Conservation (phyloP, 352 stramenopile species). For the Globisporangium echinulatum region DNA sequence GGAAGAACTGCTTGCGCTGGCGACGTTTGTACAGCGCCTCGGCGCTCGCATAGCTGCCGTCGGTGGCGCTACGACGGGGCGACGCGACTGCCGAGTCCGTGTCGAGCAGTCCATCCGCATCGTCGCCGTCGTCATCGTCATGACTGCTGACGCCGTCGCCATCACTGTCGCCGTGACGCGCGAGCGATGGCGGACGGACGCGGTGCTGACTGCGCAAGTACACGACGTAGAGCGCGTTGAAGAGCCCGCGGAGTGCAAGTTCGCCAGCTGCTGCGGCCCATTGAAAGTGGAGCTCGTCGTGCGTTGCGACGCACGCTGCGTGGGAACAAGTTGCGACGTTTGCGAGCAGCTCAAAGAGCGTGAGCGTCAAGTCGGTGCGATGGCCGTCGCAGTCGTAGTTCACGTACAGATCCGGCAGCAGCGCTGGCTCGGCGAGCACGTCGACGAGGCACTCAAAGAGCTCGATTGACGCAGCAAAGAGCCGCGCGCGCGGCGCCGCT, state of each 20-base stretch:
- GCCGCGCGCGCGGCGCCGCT: constrained; percentile 33
- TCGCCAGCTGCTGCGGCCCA: constrained; percentile 69
- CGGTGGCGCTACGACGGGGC: neutral
- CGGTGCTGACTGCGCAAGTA: constrained; percentile 43
- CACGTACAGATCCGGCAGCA: constrained; percentile 96
- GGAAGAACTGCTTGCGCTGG: constrained; percentile 78
- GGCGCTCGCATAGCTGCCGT: constrained; percentile 29
- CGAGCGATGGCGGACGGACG: too few relatives aligned
- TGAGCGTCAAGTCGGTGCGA: constrained; percentile 86
- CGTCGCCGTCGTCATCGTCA: constrained; percentile 16
- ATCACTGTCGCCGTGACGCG: constrained; percentile 20
- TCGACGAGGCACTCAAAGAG: constrained; percentile 93
- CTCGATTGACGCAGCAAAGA: constrained; percentile 68
- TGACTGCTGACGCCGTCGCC: constrained; percentile 19
- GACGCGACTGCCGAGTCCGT: constrained; percentile 13
- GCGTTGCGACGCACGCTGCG: constrained; percentile 59
- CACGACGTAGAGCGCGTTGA: constrained; percentile 73
- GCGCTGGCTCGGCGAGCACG: constrained; percentile 91
- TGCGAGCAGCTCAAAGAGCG: constrained; percentile 94
- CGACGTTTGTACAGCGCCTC: constrained; percentile 52
- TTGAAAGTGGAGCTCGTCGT: constrained; percentile 64
- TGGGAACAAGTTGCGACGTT: constrained; percentile 58
- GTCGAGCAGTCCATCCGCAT: constrained; percentile 26
- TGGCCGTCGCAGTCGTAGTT: constrained; percentile 99
- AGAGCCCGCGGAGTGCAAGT: constrained; percentile 56